phyloP scores from a whole-genome alignment of 176 grass and related monocot species.

The Phyllostachys edulis region DNA sequence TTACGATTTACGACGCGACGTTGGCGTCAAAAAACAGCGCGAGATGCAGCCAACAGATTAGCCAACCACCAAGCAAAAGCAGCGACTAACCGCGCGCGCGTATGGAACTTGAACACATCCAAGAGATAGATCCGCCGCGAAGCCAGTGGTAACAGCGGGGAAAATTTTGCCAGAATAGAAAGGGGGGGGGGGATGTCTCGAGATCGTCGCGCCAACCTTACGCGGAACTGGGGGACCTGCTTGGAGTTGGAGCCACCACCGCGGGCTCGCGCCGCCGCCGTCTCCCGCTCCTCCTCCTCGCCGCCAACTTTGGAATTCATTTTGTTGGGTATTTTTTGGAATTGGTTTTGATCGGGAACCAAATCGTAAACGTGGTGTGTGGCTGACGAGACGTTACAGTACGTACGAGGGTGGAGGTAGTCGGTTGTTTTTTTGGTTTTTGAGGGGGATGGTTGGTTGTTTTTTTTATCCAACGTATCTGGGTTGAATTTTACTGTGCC shows the following conservation, averaged over 20 bases:
- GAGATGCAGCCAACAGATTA: conserved; percentile 15
- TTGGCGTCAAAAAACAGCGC: neutral
- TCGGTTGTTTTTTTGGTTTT: no score
- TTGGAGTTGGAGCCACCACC: neutral
- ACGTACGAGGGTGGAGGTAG: no score
- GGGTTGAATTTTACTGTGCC: no score
- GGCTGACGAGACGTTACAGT: no score
- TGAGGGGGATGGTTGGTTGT: no score
- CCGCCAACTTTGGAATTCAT: neutral
- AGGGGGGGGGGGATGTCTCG: neutral
- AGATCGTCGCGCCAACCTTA: conserved; percentile 24
- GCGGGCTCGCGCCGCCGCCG: neutral
- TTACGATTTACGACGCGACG: neutral
- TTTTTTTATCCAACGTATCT: no score
- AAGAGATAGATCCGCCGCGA: conserved; percentile 4
- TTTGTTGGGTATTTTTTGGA: no score
- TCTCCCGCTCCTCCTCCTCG: neutral
- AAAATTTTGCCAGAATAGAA: neutral
- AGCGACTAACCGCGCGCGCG: neutral
- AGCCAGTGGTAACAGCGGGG: neutral
- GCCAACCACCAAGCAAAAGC: neutral
- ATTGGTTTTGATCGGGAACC: no score
- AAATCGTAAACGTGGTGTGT: no score
- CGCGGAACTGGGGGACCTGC: neutral
- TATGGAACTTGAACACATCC: neutral